Base-by-base conservation (phyloP, 345 rosid genomes). In the Clausena lansium region DNA sequence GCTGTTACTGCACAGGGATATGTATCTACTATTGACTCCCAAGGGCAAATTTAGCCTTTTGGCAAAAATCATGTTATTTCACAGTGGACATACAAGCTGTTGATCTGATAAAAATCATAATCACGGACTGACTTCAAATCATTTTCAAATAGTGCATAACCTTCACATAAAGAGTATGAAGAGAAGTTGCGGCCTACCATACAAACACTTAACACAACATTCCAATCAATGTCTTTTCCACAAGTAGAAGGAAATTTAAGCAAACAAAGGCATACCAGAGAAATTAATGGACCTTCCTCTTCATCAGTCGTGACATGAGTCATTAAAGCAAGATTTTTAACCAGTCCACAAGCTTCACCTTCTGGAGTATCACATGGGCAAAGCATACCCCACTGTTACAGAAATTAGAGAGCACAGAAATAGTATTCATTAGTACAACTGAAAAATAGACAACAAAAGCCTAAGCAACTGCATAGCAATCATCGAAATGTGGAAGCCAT, bases 351-450 rank as follows among this genome's bases (percentile, higher is more conserved):
- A 36, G 99, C 83, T 86, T 93, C 98, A 7, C 98, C 98, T 87
- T 95, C 98, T 7, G 98, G 99, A 71, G 99, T 95, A 87, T 95
- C 98, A 85, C 97, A 93, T 50, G 98, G 98, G 86, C 99, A 93
- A 78, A 95, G 97, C 99, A 95, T 95, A 24, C 99, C 99, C 98
- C 99, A 95, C 99, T 95, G 70, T 28, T 57, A 71, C 41, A 80
- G 76, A 52, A 60, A 59, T 74, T 7, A 67, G 2, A 73, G 45
- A 58, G 70, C 47, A 41, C 55, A 60, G 30, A 50, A 41, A 60
- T 77, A 61, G 11, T 63, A 67, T 62, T 54, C 36, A 74, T 36
- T 59, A 28, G 68, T 17, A 74, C 20, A 57, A 38, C 38, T 13
- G 7, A 64, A 15, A 63, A 75, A 75, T n/a, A 20, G 20, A 58